A percentile compares a stretch with the other conserved stretches of the same genome.
Evolutionary conservation across 352 stramenopile genomes (phyloP).

Genomic region (Phytophthora sp.): DNA sequence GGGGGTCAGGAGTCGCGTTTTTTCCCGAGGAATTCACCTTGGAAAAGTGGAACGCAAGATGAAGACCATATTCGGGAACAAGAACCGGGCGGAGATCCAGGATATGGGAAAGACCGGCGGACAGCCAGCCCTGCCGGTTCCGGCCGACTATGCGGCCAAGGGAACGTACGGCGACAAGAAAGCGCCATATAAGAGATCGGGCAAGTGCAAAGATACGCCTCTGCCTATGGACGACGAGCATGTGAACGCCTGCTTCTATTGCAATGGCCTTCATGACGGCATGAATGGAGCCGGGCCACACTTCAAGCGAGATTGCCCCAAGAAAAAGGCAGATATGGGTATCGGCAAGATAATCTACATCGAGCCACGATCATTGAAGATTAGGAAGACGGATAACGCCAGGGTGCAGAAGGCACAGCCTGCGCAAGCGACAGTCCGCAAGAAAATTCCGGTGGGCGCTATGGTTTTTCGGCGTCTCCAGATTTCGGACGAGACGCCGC

Average conservation of each 20-base stretch:
- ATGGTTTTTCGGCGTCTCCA: background rate
- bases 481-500: background rate
- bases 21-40: background rate
- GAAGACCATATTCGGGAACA: constrained; percentile 5
- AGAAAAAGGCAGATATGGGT: background rate
- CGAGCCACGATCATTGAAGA: background rate
- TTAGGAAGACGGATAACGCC: constrained; percentile 4
- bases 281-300: background rate
- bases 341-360: background rate
- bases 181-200: background rate
- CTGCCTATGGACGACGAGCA: background rate
- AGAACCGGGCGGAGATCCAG: constrained; percentile 1
- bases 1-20: background rate
- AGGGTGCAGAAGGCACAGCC: background rate
- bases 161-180: background rate
- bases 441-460: background rate
- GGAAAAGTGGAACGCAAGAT: constrained; percentile 14
- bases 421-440: background rate
- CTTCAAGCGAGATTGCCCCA: background rate
- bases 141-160: background rate
- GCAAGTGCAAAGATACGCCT: background rate
- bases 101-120: background rate
- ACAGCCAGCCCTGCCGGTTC: background rate
- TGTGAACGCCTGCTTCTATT: background rate
- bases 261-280: background rate